These are phyloP conservation scores for Syncephalastrum sp. DNA, from an alignment of 371 early-diverging fungal genomes.

Conservation along the genomic window DNA sequence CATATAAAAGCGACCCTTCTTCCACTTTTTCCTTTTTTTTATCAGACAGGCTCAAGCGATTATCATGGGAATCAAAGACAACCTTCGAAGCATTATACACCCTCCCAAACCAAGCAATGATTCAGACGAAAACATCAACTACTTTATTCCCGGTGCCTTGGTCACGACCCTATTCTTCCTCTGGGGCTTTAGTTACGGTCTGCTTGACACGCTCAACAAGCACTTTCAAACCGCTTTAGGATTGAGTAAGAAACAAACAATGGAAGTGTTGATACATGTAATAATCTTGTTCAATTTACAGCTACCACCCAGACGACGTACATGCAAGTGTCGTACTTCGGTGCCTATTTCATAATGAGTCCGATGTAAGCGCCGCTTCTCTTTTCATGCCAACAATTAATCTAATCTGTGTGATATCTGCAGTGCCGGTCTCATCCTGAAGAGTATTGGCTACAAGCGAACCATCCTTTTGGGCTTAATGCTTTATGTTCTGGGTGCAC, in stretches of 20 bases:
- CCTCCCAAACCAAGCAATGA: too few relatives aligned
- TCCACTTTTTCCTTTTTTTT: too few relatives aligned
- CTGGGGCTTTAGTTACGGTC: slow-evolving; percentile 52
- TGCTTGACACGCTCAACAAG: slow-evolving; percentile 47
- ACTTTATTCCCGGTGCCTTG: slow-evolving; percentile 34
- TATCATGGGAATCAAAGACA: too few relatives aligned
- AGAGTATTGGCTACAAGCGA: slow-evolving; percentile 43
- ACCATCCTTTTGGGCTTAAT: slow-evolving; percentile 42
- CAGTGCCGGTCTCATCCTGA: slow-evolving; percentile 43
- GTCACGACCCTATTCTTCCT: slow-evolving; percentile 47
- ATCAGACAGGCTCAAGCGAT: too few relatives aligned
- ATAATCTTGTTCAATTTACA: slow-evolving; percentile 8
- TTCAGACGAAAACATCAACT: slow-evolving; percentile 8
- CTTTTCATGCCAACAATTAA: background rate
- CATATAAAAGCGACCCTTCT: too few relatives aligned
- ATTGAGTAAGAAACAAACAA: slow-evolving; percentile 26
- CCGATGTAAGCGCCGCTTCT: slow-evolving; percentile 32
- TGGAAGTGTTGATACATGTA: background rate
- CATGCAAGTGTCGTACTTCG: slow-evolving; percentile 53
- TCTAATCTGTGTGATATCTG: background rate
- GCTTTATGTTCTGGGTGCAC: slow-evolving; percentile 45
- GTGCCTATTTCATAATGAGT: slow-evolving; percentile 48
- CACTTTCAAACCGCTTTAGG: slow-evolving; percentile 42
- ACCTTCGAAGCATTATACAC: too few relatives aligned
- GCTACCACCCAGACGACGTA: slow-evolving; percentile 46